A percentile compares a stretch with the other conserved stretches of the same genome.
Evolutionary conservation across 495 filamentous ascomycete species (phyloP).

Genomic region (Xylaria nigripes): DNA sequence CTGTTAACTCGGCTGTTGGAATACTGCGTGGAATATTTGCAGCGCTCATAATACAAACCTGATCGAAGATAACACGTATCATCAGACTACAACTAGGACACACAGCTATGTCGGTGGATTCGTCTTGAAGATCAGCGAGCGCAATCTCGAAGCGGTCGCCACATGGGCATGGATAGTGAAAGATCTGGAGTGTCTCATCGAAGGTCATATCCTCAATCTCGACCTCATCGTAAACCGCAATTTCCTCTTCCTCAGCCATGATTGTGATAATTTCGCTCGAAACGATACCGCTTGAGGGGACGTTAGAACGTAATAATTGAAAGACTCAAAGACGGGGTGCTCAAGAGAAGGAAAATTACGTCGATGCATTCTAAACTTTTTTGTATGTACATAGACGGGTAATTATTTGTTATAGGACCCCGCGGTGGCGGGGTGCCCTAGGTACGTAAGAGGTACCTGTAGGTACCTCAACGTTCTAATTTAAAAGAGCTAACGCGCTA

Average conservation of each 20-base stretch:
- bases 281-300: not conserved
- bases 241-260: constrained; percentile 58
- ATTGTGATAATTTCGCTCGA: constrained; percentile 9
- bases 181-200: constrained; percentile 72
- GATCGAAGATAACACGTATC: constrained; percentile 89
- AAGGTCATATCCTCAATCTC: constrained; percentile 99
- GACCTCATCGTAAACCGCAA: constrained; percentile 92
- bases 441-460: no score
- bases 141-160: constrained; percentile 95
- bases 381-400: no score
- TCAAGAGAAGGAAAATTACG: not conserved
- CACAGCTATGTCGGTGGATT: constrained; percentile 79
- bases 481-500: no score
- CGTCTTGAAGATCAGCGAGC: constrained; percentile 71
- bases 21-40: not conserved
- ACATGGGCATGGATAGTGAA: constrained; percentile 93
- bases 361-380: constrained; percentile 4
- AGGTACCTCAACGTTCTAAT: no score
- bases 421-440: no score
- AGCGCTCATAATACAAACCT: constrained; percentile 44
- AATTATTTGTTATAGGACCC: not conserved
- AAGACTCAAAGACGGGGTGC: not conserved
- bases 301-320: not conserved
- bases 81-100: constrained; percentile 95
- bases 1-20: not conserved